Base-by-base conservation (phyloP, 306 rosid species). In the Datisca glomerata region DNA sequence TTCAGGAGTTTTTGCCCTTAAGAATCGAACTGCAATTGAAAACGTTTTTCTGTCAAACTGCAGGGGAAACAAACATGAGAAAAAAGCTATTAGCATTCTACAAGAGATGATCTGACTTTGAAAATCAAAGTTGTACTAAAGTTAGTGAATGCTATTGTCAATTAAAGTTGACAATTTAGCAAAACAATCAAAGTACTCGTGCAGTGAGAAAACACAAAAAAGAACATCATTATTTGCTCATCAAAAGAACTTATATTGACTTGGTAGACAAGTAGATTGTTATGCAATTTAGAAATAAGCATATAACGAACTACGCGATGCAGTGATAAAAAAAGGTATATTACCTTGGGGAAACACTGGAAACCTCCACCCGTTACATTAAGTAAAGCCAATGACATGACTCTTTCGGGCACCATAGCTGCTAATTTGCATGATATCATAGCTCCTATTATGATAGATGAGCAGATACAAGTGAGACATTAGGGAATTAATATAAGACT, bases 301-400 rank as follows among this genome's bases (percentile, higher is more conserved):
- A 31, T 31, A 31, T 8, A 31, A 31, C n/a, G n/a, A n/a, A n/a
- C n/a, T n/a, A n/a, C n/a, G n/a, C n/a, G n/a, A n/a, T n/a, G n/a
- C n/a, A n/a, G n/a, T n/a, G n/a, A n/a, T n/a, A n/a, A n/a, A n/a
- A n/a, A n/a, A n/a, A n/a, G n/a, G n/a, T n/a, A 31, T 4, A 13
- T 15, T 64, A 89, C 98, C 96, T 70, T 91, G 9, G 98, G 98
- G 32, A 81, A 56, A 74, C 98, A 91, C 53, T 84, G 75, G 36
- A 70, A 78, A n/a, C 98, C 96, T 47, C 94, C 96, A 20, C 96
- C 98, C 0, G 96, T 91, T 45, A 71, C 94, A 66, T 84, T 91
- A 32, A 84, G 91, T 71, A 91, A 55, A n/a, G 85, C 96, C 77
- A 91, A 62, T 5, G 98, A 91, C 50, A 70, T 66, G 25, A 80